Conservation (phyloP, 1,284 basidiomycete genomes). For the Schizophyllum amplum region DNA sequence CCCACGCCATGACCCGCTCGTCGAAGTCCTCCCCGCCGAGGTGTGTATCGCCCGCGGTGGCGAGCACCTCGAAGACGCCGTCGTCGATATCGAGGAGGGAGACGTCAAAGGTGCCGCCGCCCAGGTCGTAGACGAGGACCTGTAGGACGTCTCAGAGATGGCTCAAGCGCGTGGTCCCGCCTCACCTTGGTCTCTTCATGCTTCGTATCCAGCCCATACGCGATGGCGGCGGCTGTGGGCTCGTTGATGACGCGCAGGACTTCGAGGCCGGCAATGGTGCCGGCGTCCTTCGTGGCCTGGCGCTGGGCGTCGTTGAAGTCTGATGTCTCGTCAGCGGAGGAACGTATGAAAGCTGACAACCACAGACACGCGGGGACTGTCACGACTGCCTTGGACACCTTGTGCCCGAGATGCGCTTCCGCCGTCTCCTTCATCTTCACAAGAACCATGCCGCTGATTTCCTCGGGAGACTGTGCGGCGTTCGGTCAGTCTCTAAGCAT, state of each 20-base stretch:
- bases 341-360: background rate
- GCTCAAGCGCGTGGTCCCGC: too few relatives aligned
- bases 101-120: slow-evolving; percentile 98
- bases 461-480: too few relatives aligned
- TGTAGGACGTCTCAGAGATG: too few relatives aligned
- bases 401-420: slow-evolving; percentile 94
- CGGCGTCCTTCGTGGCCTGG: slow-evolving; percentile 98
- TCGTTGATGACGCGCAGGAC: slow-evolving; percentile 99
- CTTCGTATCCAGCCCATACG: slow-evolving; percentile 98
- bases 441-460: slow-evolving; percentile 92
- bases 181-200: slow-evolving; percentile 87
- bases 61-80: slow-evolving; percentile 96
- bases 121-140: slow-evolving; percentile 98
- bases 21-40: slow-evolving; percentile 99
- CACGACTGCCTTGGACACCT: slow-evolving; percentile 96
- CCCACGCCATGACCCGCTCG: slow-evolving; percentile 91
- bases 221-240: slow-evolving; percentile 96
- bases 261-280: slow-evolving; percentile 91
- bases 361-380: slow-evolving; percentile 88
- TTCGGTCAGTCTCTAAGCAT: too few relatives aligned
- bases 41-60: slow-evolving; percentile 97
- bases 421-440: slow-evolving; percentile 99
- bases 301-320: slow-evolving; percentile 99
- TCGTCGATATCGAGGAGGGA: slow-evolving; percentile 96
- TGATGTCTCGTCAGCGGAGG: slow-evolving; percentile 17